These are phyloP conservation scores for Phytophthora multivora DNA, from an alignment of 352 stramenopile genomes.

Conservation along the genomic window DNA sequence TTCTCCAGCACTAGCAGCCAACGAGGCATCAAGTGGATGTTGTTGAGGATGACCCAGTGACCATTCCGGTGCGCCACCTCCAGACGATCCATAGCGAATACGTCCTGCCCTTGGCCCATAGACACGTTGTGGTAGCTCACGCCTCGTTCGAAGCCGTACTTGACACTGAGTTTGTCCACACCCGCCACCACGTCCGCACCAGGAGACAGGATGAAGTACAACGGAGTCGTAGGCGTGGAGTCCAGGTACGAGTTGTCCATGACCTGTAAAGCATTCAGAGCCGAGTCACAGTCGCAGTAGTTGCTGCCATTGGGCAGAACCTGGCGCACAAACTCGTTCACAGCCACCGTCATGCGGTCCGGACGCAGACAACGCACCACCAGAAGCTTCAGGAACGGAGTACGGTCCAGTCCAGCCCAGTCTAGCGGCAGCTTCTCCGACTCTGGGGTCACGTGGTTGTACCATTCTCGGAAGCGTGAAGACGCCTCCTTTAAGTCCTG, in stretches of 20 bases:
- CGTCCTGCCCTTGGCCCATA: conserved; percentile 97
- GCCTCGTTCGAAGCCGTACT: conserved; percentile 96
- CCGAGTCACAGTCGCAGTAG: conserved; percentile 97
- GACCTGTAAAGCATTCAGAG: conserved; percentile 95
- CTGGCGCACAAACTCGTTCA: conserved; percentile 95
- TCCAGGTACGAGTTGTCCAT: conserved; percentile 96
- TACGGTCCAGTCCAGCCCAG: conserved; percentile 95
- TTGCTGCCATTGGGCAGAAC: conserved; percentile 93
- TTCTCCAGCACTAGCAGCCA: conserved; percentile 97
- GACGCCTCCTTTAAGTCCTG: conserved; percentile 96
- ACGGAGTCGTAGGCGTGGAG: conserved; percentile 93
- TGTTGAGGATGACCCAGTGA: conserved; percentile 98
- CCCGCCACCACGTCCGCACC: conserved; percentile 96
- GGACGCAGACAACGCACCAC: conserved; percentile 94
- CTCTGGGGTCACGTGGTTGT: conserved; percentile 96
- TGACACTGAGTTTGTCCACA: conserved; percentile 94
- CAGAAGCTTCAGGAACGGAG: conserved; percentile 96
- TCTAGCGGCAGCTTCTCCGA: conserved; percentile 97
- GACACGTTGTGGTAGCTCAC: conserved; percentile 98
- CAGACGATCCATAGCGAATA: conserved; percentile 95
- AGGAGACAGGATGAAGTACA: conserved; percentile 97
- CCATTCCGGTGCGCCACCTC: conserved; percentile 95
- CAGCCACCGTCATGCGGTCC: conserved; percentile 94
- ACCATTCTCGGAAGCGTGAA: conserved; percentile 97
- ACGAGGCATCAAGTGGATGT: conserved; percentile 97